Conservation (phyloP, 805 yeast species). For the Candida vaughaniae region DNA sequence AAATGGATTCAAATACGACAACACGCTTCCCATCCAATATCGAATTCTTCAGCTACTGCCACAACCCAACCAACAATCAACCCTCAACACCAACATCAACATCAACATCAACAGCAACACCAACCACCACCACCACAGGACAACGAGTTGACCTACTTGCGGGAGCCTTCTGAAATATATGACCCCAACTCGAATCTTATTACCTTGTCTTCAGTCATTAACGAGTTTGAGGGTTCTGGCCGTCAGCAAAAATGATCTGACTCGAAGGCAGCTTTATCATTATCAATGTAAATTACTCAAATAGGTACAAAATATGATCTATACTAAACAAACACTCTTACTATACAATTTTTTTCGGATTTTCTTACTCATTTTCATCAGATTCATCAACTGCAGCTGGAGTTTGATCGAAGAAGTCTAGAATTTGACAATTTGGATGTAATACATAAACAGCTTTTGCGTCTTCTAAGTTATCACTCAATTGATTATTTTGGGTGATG, state of each 20-base stretch:
- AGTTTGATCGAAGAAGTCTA: conserved; percentile 56
- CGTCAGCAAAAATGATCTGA: neutral
- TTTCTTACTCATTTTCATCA: conserved; percentile 5
- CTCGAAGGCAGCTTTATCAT: too few relatives aligned
- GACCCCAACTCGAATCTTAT: conserved; percentile 14
- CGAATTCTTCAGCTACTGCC: conserved; percentile 6
- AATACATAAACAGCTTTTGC: conserved; percentile 37
- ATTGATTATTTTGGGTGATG: conserved; percentile 34
- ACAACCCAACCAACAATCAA: neutral
- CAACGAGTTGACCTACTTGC: conserved; percentile 5
- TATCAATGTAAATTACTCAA: too few relatives aligned
- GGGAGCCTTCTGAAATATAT: conserved; percentile 6
- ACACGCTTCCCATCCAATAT: conserved; percentile 1
- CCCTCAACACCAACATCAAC: conserved; percentile 1
- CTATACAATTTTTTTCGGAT: conserved; percentile 2
- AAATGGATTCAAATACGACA: conserved; percentile 19
- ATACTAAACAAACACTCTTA: too few relatives aligned
- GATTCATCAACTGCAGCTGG: conserved; percentile 8
- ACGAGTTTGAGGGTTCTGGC: conserved; percentile 9
- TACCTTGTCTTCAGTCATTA: conserved; percentile 15
- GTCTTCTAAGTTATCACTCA: conserved; percentile 5
- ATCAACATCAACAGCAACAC: neutral
- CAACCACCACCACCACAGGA: neutral
- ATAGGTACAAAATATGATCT: too few relatives aligned
- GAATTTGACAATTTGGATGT: conserved; percentile 83